Base-by-base conservation (phyloP, 306 rosid genomes). In the Acacia crassicarpa region DNA sequence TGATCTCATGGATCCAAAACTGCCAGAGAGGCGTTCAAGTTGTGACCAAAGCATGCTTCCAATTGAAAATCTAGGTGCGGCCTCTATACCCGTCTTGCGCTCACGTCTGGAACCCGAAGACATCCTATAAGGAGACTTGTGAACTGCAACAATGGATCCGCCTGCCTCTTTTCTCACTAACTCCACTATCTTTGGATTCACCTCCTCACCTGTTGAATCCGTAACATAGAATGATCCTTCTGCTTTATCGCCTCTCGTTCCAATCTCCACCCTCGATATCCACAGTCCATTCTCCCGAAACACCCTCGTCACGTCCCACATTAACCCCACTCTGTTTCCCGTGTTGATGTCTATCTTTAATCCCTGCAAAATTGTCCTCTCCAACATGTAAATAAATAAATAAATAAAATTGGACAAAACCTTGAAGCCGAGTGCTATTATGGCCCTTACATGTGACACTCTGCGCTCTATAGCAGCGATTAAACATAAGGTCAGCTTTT, bases 381-480 rank as follows among this genome's bases (percentile, higher is more conserved):
- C 15, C 58, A 17, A 51, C 5, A 13, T 17, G 58, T 51, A 51
- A 51, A 51, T 51, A 16, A 17, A 16, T 1, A 3, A 23, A 16
- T 1, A 3, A 23, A 35, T 38, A 38, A 38, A 38, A 38, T 38
- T 6, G 41, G 27, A 54, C 8, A 38, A 73, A 48, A 78, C 45
- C 30, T 72, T 81, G 35, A 66, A 8, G 82, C 32, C 19, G 35
- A 53, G 78, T 38, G 33, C 9, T 51, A 14, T 78, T 38, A 80
- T 1, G 19, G 44, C 25, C 53, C 93, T 44, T 91, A 92, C 97
- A 74, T 85, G 97, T 2, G 98, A 92, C 53, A 90, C 84, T 84
- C 99, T 90, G 14, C 99, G 88, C 83, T 91, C 99, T 58, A 92
- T 85, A 10, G 99, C 98, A 23, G 99, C 96, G 72, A 90, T 77